Evolutionary conservation across 306 rosid genomes (phyloP).

Genomic region (Abrus pulchellus): DNA sequence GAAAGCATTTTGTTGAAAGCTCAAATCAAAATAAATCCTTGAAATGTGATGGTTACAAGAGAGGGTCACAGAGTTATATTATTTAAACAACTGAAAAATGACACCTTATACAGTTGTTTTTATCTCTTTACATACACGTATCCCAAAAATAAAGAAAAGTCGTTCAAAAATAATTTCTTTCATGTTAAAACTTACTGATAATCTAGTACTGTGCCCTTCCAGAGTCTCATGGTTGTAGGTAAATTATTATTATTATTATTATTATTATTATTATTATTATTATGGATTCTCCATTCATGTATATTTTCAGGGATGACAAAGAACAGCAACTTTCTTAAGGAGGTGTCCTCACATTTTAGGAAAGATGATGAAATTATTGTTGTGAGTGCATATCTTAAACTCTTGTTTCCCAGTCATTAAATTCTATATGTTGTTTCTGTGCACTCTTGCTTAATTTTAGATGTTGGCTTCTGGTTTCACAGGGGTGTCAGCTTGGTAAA

Average conservation of each 20-base stretch:
- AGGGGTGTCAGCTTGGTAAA: constrained; percentile 88
- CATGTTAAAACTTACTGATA: not conserved
- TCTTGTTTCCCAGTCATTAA: not conserved
- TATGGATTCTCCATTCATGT: not conserved
- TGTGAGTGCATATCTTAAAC: constrained; percentile 58
- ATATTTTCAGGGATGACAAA: constrained; percentile 69
- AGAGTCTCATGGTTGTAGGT: not conserved
- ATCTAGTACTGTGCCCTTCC: not conserved
- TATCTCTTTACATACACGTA: no score
- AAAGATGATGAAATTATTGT: constrained; percentile 85
- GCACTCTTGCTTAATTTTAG: not conserved
- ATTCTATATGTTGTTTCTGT: not conserved
- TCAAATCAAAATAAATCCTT: not conserved
- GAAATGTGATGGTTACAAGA: not conserved
- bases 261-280: not conserved
- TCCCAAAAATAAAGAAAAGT: no score
- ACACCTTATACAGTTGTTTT: no score
- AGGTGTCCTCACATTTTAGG: constrained; percentile 68
- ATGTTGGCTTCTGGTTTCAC: constrained; percentile 33
- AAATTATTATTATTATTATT: not conserved
- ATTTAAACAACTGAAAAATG: no score
- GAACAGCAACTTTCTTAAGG: constrained; percentile 68
- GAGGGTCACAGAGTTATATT: not conserved
- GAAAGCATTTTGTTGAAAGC: not conserved
- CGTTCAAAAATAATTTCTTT: not conserved